Evolutionary conservation across 1,284 basidiomycete species (phyloP), one percentile per base, ranked within the genome.

Genomic region (Apiotrichum akiyoshidainum): DNA sequence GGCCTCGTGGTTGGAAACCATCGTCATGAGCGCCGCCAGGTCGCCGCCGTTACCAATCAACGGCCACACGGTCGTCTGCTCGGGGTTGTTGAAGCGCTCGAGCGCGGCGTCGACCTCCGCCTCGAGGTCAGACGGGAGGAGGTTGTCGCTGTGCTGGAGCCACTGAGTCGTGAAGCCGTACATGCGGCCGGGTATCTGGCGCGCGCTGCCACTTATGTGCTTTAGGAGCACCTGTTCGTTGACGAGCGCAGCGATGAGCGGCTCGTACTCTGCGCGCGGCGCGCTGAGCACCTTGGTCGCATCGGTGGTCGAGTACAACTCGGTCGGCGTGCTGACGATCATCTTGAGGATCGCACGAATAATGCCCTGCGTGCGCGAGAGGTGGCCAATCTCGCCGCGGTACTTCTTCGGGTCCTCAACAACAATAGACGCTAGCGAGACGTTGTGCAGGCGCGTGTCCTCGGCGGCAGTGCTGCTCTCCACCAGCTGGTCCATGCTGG

Each of bases 241-340:
- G 40, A 65, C 58, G 34, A 75, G 59, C 6, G 67, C 56, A 0
- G 55, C 57, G 40, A 74, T 81, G n/a, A 81, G 84, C 1, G 85
- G 85, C 46, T 74, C 69, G 46, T 82, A 80, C 21, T 87, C 81
- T 8, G 73, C 65, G 13, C 82, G 76, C 45, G 87, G 81, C 42
- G 83, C 79, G 44, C 80, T 79, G 13, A 93, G 79, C 39, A 92
- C 69, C 0, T 71, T 65, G 0, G 84, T 79, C 1, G 85, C 90
- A 14, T 69, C 70, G 11, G 84, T 82, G 2, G 83, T 72, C 58
- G 86, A 80, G 70, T 92, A 93, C 7, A 75, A 76, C 52, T 86
- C 86, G 58, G 81, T 79, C 0, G 88, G 85, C 1, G 86, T 87
- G 3, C 87, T 85, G 45, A 92, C 81, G 5, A 84, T 82, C 86